These are phyloP conservation scores for Millerozyma miso DNA, from an alignment of 805 yeast species.

Conservation along the genomic window DNA sequence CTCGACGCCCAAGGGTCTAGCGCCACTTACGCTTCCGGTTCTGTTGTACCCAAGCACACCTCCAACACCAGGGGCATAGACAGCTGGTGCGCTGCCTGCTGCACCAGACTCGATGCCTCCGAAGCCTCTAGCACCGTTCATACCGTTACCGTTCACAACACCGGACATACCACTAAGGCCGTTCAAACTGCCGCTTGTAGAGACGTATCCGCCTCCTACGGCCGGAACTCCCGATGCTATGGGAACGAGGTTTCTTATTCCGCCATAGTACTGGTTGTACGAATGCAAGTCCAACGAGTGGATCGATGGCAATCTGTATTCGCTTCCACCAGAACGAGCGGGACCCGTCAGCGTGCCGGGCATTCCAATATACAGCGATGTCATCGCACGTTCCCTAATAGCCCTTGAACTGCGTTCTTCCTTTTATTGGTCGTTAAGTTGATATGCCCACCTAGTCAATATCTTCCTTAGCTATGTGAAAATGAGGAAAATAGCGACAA, in stretches of 20 bases:
- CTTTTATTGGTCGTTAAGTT: neutral
- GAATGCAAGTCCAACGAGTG: constrained; percentile 31
- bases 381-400: constrained; percentile 1
- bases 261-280: constrained; percentile 2
- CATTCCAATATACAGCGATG: constrained; percentile 6
- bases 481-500: neutral
- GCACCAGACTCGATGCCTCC: neutral
- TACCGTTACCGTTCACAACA: neutral
- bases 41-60: neutral
- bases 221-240: neutral
- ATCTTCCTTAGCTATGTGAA: neutral
- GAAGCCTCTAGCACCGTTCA: neutral
- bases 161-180: neutral
- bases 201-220: neutral
- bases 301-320: constrained; percentile 27
- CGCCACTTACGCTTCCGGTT: neutral
- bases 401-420: neutral
- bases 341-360: neutral
- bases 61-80: neutral
- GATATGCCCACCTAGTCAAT: neutral
- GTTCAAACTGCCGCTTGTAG: neutral
- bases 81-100: neutral
- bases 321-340: constrained; percentile 2
- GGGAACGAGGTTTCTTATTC: neutral
- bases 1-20: neutral